Evolutionary conservation across 352 stramenopile genomes (phyloP).

Genomic region (Globisporangium parvum): DNA sequence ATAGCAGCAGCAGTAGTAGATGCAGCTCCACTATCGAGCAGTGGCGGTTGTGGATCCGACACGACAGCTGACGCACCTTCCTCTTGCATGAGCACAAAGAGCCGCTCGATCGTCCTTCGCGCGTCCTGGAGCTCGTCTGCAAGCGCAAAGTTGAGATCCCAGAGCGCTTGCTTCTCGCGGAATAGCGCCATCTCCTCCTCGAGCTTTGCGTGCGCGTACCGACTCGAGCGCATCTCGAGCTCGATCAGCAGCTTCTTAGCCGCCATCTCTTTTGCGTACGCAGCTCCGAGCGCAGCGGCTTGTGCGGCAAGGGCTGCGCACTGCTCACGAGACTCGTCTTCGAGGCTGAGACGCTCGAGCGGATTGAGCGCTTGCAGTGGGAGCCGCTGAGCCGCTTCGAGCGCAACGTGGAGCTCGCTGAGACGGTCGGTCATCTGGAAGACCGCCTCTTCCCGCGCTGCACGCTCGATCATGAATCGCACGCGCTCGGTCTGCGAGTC

Average conservation of each 20-base stretch:
- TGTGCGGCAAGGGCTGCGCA: slow-evolving; percentile 21
- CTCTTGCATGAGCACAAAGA: slow-evolving; percentile 31
- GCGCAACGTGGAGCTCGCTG: slow-evolving; percentile 27
- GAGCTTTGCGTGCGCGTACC: slow-evolving; percentile 38
- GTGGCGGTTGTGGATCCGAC: background rate
- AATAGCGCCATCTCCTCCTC: slow-evolving; percentile 54
- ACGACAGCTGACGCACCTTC: background rate
- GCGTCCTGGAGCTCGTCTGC: slow-evolving; percentile 32
- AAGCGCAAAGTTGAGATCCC: slow-evolving; percentile 41
- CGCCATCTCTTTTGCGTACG: slow-evolving; percentile 13
- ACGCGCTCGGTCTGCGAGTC: slow-evolving; percentile 47
- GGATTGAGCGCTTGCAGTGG: slow-evolving; percentile 47
- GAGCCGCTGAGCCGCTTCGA: slow-evolving; percentile 39
- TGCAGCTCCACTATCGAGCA: too few relatives aligned
- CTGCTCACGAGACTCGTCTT: slow-evolving; percentile 21
- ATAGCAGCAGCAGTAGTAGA: too few relatives aligned
- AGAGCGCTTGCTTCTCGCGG: slow-evolving; percentile 54
- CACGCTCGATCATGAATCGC: slow-evolving; percentile 58
- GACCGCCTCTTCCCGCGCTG: slow-evolving; percentile 45
- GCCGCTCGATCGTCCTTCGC: slow-evolving; percentile 34
- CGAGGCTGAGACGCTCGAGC: slow-evolving; percentile 37
- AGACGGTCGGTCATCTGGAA: slow-evolving; percentile 47
- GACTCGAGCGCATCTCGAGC: slow-evolving; percentile 38
- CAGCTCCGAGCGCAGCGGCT: slow-evolving; percentile 11
- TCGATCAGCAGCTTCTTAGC: slow-evolving; percentile 36